Evolutionary conservation across 208 protist species (phyloP).

Genomic region (Acanthamoeba polyphaga): DNA sequence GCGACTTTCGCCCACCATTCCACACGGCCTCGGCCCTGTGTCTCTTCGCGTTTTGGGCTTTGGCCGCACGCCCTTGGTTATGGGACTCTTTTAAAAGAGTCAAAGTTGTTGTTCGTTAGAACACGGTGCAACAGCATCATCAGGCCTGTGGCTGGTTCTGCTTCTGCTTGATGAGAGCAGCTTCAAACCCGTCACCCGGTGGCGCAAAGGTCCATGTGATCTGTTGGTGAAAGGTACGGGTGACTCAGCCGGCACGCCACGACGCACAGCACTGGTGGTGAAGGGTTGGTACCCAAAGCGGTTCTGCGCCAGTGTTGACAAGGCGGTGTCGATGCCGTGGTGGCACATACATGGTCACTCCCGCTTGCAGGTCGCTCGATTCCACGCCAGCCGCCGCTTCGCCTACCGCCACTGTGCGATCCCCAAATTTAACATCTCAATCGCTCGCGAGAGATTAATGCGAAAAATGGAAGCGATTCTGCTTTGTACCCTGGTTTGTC

Average conservation of each 20-base stretch:
- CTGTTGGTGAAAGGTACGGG: background rate
- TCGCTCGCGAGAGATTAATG: background rate
- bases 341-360: constrained; percentile 48
- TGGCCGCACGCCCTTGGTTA: background rate
- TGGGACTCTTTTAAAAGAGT: background rate
- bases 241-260: too few relatives aligned
- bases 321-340: constrained; percentile 42
- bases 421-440: too few relatives aligned
- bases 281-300: constrained; percentile 40
- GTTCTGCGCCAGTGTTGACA: constrained; percentile 55
- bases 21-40: background rate
- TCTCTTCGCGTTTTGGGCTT: background rate
- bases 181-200: constrained; percentile 64
- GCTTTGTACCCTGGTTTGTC: background rate
- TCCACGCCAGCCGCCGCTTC: background rate
- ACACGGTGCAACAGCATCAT: too few relatives aligned
- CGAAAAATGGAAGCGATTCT: background rate
- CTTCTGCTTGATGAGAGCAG: constrained; percentile 50
- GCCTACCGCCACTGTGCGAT: background rate
- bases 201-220: constrained; percentile 73
- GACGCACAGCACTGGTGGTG: background rate
- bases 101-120: background rate
- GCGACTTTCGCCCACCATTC: constrained; percentile 49
- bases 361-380: background rate
- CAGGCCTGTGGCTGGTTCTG: background rate